Conservation (phyloP, 106 monocot species). For the Phalaenopsis equestris region DNA sequence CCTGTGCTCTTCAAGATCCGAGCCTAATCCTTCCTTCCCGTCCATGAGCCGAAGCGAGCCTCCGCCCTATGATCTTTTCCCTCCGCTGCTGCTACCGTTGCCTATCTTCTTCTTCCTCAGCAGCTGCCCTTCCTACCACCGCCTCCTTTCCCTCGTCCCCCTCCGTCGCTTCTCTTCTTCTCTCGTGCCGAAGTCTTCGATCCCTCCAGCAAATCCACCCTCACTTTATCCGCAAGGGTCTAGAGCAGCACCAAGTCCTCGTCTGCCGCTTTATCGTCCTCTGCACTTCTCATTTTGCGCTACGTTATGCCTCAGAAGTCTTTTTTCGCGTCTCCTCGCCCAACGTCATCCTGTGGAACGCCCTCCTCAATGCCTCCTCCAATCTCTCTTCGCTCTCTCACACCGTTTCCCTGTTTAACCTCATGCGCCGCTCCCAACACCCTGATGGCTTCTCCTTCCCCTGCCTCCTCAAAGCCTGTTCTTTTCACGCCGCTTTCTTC, state of each 20-base stretch:
- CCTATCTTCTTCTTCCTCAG: not conserved
- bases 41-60: not conserved
- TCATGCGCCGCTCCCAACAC: constrained; percentile 20
- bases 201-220: constrained; percentile 40
- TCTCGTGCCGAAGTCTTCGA: constrained; percentile 19
- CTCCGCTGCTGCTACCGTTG: constrained; percentile 3
- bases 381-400: constrained; percentile 18
- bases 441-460: constrained; percentile 65
- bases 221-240: constrained; percentile 39
- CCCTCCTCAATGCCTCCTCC: constrained; percentile 45
- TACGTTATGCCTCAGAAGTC: constrained; percentile 34
- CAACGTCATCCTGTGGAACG: constrained; percentile 52
- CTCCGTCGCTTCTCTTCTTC: constrained; percentile 34
- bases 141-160: constrained; percentile 9
- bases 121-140: not conserved
- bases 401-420: constrained; percentile 31
- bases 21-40: too few species aligned
- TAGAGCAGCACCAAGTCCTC: constrained; percentile 52
- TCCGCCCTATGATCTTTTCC: constrained; percentile 5
- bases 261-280: constrained; percentile 50
- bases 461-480: constrained; percentile 49
- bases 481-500: not conserved
- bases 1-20: too few species aligned
- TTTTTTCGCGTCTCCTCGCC: constrained; percentile 31
- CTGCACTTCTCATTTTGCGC: constrained; percentile 31